A percentile compares a stretch with the other conserved stretches of the same genome.
phyloP scores from a whole-genome alignment of 2,329 filamentous ascomycete genomes.

The Arthrinium phaeospermum region DNA sequence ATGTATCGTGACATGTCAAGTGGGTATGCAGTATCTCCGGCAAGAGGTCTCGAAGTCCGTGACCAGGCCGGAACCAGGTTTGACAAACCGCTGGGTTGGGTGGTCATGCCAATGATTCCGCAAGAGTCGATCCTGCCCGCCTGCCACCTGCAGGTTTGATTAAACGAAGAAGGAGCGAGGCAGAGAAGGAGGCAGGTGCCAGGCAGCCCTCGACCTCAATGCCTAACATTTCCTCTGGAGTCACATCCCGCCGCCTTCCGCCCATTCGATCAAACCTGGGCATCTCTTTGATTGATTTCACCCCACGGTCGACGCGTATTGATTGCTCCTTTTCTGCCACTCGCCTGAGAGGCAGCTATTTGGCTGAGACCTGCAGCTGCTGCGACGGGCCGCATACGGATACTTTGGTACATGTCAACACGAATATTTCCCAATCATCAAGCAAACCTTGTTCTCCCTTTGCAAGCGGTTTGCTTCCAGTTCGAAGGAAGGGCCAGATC shows the following conservation, averaged over 20 bases:
- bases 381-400: neutral
- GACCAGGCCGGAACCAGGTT: neutral
- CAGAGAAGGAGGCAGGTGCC: neutral
- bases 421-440: neutral
- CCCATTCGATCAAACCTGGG: neutral
- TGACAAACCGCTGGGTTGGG: neutral
- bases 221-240: neutral
- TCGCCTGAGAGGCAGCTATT: neutral
- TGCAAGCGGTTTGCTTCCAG: neutral
- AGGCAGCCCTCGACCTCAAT: neutral
- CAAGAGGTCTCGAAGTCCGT: neutral
- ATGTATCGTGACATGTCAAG: neutral
- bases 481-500: neutral
- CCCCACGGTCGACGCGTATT: neutral
- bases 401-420: neutral
- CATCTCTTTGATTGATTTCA: neutral
- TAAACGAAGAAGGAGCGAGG: neutral
- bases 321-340: neutral
- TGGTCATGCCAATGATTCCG: neutral
- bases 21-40: neutral
- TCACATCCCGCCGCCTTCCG: neutral
- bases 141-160: conserved; percentile 1
- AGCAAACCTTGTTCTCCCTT: neutral
- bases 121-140: neutral
- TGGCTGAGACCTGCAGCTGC: conserved; percentile 10